Evolutionary conservation across 1,284 basidiomycete genomes (phyloP), one percentile per base, ranked within the genome.

Genomic region (Ceratobasidium sp.): DNA sequence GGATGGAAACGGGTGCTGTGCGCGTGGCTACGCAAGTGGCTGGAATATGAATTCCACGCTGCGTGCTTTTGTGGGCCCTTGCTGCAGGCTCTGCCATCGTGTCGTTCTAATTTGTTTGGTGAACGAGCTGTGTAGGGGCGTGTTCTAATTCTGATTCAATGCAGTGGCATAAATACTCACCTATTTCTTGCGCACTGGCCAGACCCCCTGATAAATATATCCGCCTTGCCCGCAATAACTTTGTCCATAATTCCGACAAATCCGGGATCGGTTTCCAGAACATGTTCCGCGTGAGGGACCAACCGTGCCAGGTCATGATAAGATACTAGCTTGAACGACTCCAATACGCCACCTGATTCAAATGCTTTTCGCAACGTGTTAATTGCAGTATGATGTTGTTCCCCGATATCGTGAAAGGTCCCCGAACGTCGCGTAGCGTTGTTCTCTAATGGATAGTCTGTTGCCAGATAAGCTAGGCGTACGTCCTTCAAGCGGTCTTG

Each of bases 161-260:
- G 13, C 14, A 13, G 19, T 48, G 16, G n/a, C 48, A 43, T 65
- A 13, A 39, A 9, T 39, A 27, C 74, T 29, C 48, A 75, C 74
- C 74, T 69, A n/a, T 58, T 61, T 41, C 63, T 66, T 27, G 51
- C 43, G 31, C 74, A 69, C 19, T 54, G 51, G 1, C 13, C 24
- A 34, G 48, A 48, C 16, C 74, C 74, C n/a, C 53, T 34, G 24
- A 75, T n/a, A 31, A 75, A 75, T 13, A 53, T 31, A n/a, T 61
- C 74, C 53, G 74, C 74, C 31, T 49, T 46, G 13, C 37, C 37
- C 24, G 65, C 51, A n/a, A 75, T 43, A 24, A 62, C 14, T 48
- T 75, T 69, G 29, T 75, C 54, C 14, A 74, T 27, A 24, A 74
- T 75, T 1, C 64, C 65, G 14, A 58, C 13, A 13, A 61, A 68